Conservation (phyloP, 2,329 filamentous ascomycete species). For the Exserohilum turcica region DNA sequence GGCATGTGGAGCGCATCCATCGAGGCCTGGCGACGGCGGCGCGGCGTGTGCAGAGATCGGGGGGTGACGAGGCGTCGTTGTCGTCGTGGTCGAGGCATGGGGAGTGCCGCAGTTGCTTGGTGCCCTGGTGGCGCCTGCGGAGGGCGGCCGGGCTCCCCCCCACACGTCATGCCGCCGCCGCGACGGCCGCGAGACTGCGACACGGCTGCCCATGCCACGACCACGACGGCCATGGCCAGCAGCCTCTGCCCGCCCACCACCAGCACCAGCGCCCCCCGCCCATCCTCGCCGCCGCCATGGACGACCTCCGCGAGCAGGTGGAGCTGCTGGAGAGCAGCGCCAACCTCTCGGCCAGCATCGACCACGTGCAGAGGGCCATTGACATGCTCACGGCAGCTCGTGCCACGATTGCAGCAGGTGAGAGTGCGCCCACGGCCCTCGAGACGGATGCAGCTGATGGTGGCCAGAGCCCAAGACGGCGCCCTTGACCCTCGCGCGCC, state of each 20-base stretch:
- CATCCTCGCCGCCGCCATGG: conserved; percentile 53
- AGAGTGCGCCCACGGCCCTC: neutral
- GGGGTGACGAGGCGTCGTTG: no score
- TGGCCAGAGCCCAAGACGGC: conserved; percentile 69
- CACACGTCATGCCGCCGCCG: conserved; percentile 31
- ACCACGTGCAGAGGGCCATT: conserved; percentile 83
- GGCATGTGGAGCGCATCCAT: conserved; percentile 8
- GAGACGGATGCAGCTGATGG: conserved; percentile 18
- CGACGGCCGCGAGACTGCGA: conserved; percentile 9
- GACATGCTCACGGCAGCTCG: conserved; percentile 75
- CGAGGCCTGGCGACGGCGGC: neutral
- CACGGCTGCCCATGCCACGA: conserved; percentile 17
- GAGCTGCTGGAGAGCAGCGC: conserved; percentile 71
- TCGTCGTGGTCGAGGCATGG: no score
- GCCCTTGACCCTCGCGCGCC: conserved; percentile 75
- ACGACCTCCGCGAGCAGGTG: conserved; percentile 74
- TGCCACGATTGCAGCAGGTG: conserved; percentile 71
- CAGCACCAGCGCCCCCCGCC: neutral
- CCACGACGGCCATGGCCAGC: conserved; percentile 32
- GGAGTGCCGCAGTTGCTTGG: no score
- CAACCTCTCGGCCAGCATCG: conserved; percentile 71
- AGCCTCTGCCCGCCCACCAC: conserved; percentile 9
- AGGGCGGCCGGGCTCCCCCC: conserved; percentile 13
- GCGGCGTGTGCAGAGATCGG: neutral
- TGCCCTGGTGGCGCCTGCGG: conserved; percentile 2